Evolutionary conservation across 2,329 filamentous ascomycete genomes (phyloP), one percentile per base, ranked within the genome.

Genomic region (Botrytis galanthina): DNA sequence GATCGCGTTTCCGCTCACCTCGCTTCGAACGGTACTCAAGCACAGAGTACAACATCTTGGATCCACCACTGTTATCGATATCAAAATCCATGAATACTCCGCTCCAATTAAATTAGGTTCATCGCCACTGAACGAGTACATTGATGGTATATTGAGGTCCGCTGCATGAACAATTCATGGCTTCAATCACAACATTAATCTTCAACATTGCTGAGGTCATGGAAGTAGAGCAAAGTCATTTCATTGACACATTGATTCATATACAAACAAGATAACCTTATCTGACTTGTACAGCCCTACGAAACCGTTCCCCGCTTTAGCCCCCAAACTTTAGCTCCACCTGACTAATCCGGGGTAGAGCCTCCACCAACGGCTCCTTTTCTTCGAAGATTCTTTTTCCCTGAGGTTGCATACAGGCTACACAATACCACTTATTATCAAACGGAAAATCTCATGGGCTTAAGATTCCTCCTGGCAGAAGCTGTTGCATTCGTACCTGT

Each of bases 401-500:
- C 32, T 8, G 35, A 54, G 5, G 54, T 14, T 18, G 35, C 10
- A 12, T 16, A 29, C 39, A 22, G 42, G 9, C 10, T 8, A 20
- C 10, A 32, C 18, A 29, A 54, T 16, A 22, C 10, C 12, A 12
- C 9, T 29, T 22, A 29, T 1, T 1, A 37, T 54, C 8, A 68
- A 14, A 54, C 64, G n/a, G 44, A 68, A 6, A 68, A 39, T 18
- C 42, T 39, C 35, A 68, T n/a, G n/a, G 64, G 32, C 46, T 39
- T 54, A 8, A 68, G 16, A n/a, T 72, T 44, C 46, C 39, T 62
- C 7, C 39, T 54, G 39, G 74, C 66, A 9, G 72, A 63, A 10
- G 72, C 63, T 37, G 76, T 73, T 54, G 72, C 66, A 22, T 63
- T 71, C 46, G 74, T 74, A 22, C 37, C 29, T 26, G 46, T 44